phyloP scores from a whole-genome alignment of 768 basidiomycete genomes.

The Rhizopogon rudus region DNA sequence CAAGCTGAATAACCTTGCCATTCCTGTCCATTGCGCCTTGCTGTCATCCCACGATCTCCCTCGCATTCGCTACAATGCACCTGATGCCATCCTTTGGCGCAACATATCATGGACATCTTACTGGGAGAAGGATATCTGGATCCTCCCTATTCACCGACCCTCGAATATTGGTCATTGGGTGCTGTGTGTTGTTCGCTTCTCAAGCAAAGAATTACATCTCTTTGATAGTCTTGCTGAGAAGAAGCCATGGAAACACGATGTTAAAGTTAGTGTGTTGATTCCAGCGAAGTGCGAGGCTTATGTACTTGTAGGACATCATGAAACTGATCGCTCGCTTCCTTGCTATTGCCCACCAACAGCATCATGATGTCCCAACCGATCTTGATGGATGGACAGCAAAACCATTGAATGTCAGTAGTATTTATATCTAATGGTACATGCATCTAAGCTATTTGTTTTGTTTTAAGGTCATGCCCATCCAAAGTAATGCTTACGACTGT shows the following conservation, averaged over 20 bases:
- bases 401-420: background rate
- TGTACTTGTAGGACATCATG: constrained; percentile 1
- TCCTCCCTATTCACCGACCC: constrained; percentile 31
- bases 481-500: constrained; percentile 17
- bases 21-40: background rate
- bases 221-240: constrained; percentile 9
- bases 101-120: constrained; percentile 10
- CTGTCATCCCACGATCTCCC: constrained; percentile 9
- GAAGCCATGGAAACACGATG: constrained; percentile 3
- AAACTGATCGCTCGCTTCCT: constrained; percentile 3
- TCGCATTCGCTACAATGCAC: background rate
- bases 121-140: constrained; percentile 30
- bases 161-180: constrained; percentile 28
- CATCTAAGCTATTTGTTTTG: background rate
- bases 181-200: constrained; percentile 13
- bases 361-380: background rate
- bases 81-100: constrained; percentile 18
- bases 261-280: background rate
- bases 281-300: background rate
- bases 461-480: constrained; percentile 1
- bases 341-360: background rate
- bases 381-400: constrained; percentile 1
- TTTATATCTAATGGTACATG: background rate
- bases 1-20: background rate
- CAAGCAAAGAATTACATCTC: constrained; percentile 4